Conservation (phyloP, 805 yeast species). For the Yamadazyma tumulicola region DNA sequence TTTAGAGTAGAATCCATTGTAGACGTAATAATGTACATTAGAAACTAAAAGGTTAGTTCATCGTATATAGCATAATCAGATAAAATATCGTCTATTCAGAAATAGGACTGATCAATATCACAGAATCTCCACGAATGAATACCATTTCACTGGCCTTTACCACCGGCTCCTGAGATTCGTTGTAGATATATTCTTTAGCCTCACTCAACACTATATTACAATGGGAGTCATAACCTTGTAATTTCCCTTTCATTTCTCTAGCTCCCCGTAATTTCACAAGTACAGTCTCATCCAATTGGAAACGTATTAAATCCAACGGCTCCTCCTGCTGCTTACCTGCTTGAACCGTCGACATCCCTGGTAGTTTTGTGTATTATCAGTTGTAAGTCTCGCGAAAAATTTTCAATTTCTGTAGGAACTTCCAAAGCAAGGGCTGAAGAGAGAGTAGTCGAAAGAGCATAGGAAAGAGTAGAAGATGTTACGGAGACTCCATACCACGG, state of each 20-base stretch:
- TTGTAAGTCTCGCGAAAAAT: conserved; percentile 4
- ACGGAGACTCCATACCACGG: conserved; percentile 23
- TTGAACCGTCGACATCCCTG: conserved; percentile 10
- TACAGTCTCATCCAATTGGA: conserved; percentile 82
- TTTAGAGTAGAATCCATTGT: too few species aligned
- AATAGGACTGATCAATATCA: conserved; percentile 66
- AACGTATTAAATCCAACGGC: conserved; percentile 87
- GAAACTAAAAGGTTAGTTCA: conserved; percentile 6
- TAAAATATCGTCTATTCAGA: conserved; percentile 14
- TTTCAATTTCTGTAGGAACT: conserved; percentile 10
- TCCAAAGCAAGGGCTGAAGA: conserved; percentile 11
- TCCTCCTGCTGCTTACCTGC: conserved; percentile 45
- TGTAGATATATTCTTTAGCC: conserved; percentile 79
- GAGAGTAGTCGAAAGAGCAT: neutral
- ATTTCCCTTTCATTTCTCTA: conserved; percentile 82
- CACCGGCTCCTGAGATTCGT: conserved; percentile 42
- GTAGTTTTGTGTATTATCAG: neutral
- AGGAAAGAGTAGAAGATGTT: conserved; percentile 9
- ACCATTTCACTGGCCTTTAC: conserved; percentile 77
- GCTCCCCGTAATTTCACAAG: conserved; percentile 91
- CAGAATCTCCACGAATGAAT: conserved; percentile 97
- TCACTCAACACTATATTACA: conserved; percentile 95
- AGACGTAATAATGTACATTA: too few species aligned
- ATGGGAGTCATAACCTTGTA: conserved; percentile 95
- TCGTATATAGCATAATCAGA: conserved; percentile 1